These are phyloP conservation scores for Glycyrrhiza uralensis DNA, from an alignment of 306 rosid species.

Conservation along the genomic window DNA sequence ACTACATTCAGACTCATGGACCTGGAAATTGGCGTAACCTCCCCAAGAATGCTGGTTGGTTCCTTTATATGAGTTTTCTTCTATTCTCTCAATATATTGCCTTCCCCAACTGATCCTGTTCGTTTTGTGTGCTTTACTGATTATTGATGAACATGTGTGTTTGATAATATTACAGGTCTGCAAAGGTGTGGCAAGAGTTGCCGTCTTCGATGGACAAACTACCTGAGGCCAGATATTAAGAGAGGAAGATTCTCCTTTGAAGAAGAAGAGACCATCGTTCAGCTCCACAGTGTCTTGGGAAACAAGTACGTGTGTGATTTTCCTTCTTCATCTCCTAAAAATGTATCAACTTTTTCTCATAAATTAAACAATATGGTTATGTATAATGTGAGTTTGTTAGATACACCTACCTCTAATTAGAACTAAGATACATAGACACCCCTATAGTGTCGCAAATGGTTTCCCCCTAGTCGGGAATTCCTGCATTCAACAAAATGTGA, in stretches of 20 bases:
- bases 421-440: no score
- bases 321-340: background rate
- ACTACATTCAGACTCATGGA: constrained; percentile 62
- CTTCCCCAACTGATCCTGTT: no score
- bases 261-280: constrained; percentile 92
- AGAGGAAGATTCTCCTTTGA: constrained; percentile 93
- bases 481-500: no score
- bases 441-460: no score
- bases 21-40: constrained; percentile 85
- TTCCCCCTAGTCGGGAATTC: no score
- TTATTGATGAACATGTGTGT: background rate
- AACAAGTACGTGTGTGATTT: constrained; percentile 61
- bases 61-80: background rate
- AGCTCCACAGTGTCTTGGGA: constrained; percentile 77
- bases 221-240: constrained; percentile 87
- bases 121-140: background rate
- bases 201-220: constrained; percentile 93
- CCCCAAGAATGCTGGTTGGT: constrained; percentile 96
- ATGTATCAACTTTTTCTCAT: background rate
- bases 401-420: no score
- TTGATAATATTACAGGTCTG: constrained; percentile 41
- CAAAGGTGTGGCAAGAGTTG: constrained; percentile 96
- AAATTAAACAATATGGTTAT: background rate
- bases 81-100: no score
- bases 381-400: background rate